Percentiles rank a stretch among this genome's conserved stretches.
Conservation (phyloP, 202 grass and related monocot genomes). For the Panicum hallii region DNA sequence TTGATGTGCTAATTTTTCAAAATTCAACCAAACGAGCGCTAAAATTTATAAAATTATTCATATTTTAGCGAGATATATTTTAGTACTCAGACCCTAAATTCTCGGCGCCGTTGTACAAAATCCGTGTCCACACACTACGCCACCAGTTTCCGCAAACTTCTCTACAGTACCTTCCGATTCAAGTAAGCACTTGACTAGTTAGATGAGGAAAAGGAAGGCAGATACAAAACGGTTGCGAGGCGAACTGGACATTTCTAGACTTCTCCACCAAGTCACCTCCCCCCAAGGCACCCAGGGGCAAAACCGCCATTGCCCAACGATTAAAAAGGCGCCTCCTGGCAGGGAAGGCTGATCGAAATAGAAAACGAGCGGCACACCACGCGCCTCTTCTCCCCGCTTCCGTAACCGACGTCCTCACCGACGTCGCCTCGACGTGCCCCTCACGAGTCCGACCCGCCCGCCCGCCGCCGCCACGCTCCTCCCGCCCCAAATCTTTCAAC, state of each 20-base stretch:
- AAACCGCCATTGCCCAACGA: constrained; percentile 15
- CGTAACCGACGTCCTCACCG: constrained; percentile 39
- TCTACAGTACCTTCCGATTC: background rate
- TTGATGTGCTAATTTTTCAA: too few species aligned
- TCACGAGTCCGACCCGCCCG: constrained; percentile 34
- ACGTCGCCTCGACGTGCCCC: constrained; percentile 43
- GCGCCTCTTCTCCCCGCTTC: background rate
- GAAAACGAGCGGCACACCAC: background rate
- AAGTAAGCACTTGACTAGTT: background rate
- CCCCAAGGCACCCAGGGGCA: background rate
- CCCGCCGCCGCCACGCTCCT: background rate
- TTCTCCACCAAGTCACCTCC: constrained; percentile 50
- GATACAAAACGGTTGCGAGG: background rate
- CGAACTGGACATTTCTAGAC: constrained; percentile 48
- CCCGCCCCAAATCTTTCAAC: background rate
- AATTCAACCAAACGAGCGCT: too few species aligned
- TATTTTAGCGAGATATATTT: too few species aligned
- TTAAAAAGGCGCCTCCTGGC: background rate
- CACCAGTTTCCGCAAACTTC: background rate
- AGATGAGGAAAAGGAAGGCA: background rate
- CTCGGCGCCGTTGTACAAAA: too few species aligned
- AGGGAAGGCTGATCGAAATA: background rate
- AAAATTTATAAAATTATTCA: too few species aligned
- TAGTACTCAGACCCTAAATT: too few species aligned
- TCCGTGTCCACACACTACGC: background rate